Base-by-base conservation (phyloP, 2,329 filamentous ascomycete genomes). In the Epichloe sp. region DNA sequence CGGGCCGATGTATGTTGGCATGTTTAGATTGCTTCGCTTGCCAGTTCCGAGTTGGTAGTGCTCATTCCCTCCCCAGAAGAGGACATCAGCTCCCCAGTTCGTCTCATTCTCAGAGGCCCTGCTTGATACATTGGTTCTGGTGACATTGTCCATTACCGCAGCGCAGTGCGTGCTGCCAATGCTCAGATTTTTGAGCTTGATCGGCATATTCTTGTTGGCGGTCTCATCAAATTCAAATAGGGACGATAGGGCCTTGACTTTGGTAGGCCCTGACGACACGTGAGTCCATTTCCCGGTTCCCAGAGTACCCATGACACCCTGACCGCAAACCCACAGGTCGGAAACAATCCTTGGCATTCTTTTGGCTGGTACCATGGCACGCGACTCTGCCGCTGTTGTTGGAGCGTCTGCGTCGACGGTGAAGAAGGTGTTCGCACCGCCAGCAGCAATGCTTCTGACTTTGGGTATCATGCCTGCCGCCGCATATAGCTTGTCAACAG, bases 61-160 rank as follows among this genome's bases (percentile, higher is more conserved):
- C 70, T 97, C 90, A 61, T 97, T 98, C 49, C 88, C 88, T 55
- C 93, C 93, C 88, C 90, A 98, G 74, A 88, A 94, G 1, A 97
- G 66, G 34, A 90, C 83, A 64, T 97, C 93, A 4, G 85, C 82
- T 47, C 93, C 93, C 80, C 83, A 95, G 63, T 93, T 90, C 1
- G 83, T 88, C 60, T 89, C 85, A 57, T 86, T 85, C 41, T 79
- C 71, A 1, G 76, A 75, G 15, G 60, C 72, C 50, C 63, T 68
- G 54, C 60, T 64, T 2, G 75, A 70, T 2, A 82, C 76, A 15
- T 74, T 69, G 5, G 89, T 75, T 49, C 82, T 75, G 1, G 86
- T 86, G 34, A 85, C 78, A 63, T 96, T 96, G 61, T 82, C 78
- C 80, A 97, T 83, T 10, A 93, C 76, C 1, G 88, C 91, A 0